Percentiles rank a stretch among this genome's conserved stretches.
These are phyloP conservation scores for Cercospora brassicicola DNA, from an alignment of 2,329 filamentous ascomycete genomes.

Conservation along the genomic window DNA sequence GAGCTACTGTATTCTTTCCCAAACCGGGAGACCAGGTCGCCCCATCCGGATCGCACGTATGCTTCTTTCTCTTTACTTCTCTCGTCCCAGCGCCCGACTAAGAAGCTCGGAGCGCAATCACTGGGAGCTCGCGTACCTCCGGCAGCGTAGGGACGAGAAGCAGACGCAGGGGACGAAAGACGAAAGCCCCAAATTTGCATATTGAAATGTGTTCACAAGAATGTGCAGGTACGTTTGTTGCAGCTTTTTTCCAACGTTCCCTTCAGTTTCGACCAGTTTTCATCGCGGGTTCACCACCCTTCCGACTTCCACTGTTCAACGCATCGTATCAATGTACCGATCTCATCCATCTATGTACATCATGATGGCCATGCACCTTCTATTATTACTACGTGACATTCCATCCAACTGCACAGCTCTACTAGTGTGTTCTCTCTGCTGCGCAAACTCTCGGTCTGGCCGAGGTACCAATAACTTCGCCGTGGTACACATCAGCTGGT, in stretches of 20 bases:
- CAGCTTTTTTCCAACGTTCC: background rate
- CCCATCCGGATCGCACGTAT: too few species aligned
- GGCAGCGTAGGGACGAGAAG: background rate
- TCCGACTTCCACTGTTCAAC: background rate
- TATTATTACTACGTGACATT: background rate
- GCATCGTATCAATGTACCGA: background rate
- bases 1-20: background rate
- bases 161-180: background rate
- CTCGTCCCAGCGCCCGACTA: background rate
- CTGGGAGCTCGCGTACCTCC: background rate
- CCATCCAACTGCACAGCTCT: background rate
- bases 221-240: background rate
- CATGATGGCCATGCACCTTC: background rate
- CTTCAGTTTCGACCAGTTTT: background rate
- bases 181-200: background rate
- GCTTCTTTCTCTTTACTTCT: too few species aligned
- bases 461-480: background rate
- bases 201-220: background rate
- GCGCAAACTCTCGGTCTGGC: background rate
- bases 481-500: background rate
- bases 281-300: background rate
- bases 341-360: background rate
- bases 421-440: background rate
- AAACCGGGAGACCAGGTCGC: too few species aligned
- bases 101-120: background rate